Evolutionary conservation across 179 eudicot species (phyloP).

Genomic region (Camellia oleifera): DNA sequence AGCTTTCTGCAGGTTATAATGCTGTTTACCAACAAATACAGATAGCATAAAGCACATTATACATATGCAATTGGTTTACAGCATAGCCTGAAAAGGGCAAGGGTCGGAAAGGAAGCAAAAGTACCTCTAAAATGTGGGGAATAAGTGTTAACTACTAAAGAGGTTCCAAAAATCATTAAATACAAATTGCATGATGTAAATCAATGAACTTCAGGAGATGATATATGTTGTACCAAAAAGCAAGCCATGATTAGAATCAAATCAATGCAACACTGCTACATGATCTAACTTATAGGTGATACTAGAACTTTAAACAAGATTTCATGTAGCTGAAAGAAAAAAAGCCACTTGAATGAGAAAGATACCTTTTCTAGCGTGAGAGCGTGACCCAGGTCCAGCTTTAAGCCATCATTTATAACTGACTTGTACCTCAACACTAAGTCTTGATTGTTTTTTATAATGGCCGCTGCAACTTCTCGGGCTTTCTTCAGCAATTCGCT

Average conservation of each 20-base stretch:
- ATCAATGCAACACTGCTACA: background rate
- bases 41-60: background rate
- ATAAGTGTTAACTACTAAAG: background rate
- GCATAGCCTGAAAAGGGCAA: background rate
- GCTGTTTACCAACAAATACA: background rate
- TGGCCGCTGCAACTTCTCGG: conserved; percentile 69
- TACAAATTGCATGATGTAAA: too few relatives aligned
- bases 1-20: background rate
- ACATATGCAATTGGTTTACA: background rate
- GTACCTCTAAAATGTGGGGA: background rate
- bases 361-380: conserved; percentile 89
- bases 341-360: background rate
- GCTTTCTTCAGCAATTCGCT: conserved; percentile 75
- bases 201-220: background rate
- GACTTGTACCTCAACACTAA: conserved; percentile 88
- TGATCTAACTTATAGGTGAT: background rate
- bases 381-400: conserved; percentile 69
- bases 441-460: conserved; percentile 73
- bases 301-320: background rate
- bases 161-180: background rate
- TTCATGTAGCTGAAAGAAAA: background rate
- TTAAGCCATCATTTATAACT: conserved; percentile 87
- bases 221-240: too few relatives aligned
- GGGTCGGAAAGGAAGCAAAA: background rate
- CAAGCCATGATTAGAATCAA: background rate